phyloP scores from a whole-genome alignment of 805 yeast species.

The Barnettozyma populi region DNA sequence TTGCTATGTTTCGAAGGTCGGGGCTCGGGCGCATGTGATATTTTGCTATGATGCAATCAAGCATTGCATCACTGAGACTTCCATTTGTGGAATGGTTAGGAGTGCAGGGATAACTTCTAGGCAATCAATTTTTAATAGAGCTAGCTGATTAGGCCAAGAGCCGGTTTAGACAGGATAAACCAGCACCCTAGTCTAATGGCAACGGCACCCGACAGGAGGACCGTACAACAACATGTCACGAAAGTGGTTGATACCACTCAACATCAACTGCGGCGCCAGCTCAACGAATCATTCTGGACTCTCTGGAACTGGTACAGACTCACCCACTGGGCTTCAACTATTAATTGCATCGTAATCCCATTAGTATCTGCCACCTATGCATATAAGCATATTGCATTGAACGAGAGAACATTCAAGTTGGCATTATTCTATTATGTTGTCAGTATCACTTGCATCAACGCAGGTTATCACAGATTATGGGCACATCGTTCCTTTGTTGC shows the following conservation, averaged over 20 bases:
- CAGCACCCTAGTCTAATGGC: background rate
- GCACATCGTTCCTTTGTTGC: slow-evolving; percentile 56
- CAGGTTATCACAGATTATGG: slow-evolving; percentile 78
- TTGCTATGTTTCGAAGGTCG: background rate
- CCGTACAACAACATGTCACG: slow-evolving; percentile 5
- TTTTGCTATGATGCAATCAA: background rate
- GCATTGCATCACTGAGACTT: background rate
- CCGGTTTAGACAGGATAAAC: no score
- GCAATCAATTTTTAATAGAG: background rate
- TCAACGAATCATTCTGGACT: slow-evolving; percentile 41
- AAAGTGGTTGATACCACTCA: slow-evolving; percentile 8
- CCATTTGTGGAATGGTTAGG: background rate
- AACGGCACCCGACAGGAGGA: slow-evolving; percentile 3
- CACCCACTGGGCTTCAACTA: slow-evolving; percentile 55
- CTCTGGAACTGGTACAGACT: slow-evolving; percentile 63
- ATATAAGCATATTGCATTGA: slow-evolving; percentile 37
- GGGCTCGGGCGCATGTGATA: background rate
- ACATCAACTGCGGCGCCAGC: slow-evolving; percentile 15
- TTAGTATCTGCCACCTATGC: slow-evolving; percentile 39
- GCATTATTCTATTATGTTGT: slow-evolving; percentile 49
- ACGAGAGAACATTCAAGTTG: slow-evolving; percentile 46
- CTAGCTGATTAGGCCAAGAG: no score
- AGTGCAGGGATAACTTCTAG: background rate
- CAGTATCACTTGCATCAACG: slow-evolving; percentile 70
- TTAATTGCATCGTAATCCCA: slow-evolving; percentile 55